Conservation (phyloP, 176 grass and related monocot genomes). For the Olyra latifolia region DNA sequence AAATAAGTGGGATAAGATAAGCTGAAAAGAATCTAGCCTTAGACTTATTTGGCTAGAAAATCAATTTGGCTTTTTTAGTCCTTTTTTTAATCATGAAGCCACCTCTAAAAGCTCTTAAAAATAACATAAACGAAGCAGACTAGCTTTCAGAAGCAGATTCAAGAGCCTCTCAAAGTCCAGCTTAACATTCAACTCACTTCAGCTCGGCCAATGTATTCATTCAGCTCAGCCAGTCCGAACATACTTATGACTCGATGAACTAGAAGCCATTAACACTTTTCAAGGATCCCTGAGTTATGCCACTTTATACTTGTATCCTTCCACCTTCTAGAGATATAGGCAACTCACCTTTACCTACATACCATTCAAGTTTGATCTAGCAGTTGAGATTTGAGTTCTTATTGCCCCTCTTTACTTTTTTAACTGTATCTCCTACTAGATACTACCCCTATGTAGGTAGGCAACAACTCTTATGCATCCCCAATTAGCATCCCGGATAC, state of each 20-base stretch:
- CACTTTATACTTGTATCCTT: conserved; percentile 9
- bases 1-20: too few species aligned
- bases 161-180: too few species aligned
- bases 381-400: neutral
- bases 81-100: too few species aligned
- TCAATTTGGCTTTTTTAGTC: too few species aligned
- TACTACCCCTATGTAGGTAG: neutral
- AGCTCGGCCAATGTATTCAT: too few species aligned
- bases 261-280: neutral
- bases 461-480: neutral
- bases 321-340: neutral
- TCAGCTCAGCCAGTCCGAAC: too few species aligned
- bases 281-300: neutral
- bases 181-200: too few species aligned
- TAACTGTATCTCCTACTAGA: neutral
- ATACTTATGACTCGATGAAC: neutral
- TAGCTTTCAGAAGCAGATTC: too few species aligned
- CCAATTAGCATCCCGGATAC: neutral
- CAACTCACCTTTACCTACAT: neutral
- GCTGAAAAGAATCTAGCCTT: too few species aligned
- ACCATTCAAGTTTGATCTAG: neutral
- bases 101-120: too few species aligned
- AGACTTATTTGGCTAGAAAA: too few species aligned
- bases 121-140: too few species aligned
- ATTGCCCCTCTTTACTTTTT: neutral